Evolutionary conservation across 768 basidiomycete species (phyloP).

Genomic region (Sarcodon aspratus): DNA sequence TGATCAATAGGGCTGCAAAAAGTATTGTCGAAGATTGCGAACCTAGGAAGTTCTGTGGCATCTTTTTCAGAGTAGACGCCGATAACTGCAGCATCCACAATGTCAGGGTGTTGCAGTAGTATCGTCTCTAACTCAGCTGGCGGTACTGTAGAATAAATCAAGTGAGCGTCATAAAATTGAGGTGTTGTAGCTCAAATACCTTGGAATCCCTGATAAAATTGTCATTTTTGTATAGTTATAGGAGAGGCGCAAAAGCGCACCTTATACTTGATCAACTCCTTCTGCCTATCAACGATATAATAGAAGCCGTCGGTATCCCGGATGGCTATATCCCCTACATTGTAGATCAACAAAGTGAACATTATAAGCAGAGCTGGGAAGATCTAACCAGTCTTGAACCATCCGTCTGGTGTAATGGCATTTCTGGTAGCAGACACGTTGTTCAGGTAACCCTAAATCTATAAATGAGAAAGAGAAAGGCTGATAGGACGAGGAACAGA

Average conservation of each 20-base stretch:
- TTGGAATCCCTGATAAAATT: conserved; percentile 52
- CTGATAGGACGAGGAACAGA: not conserved
- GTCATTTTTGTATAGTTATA: not conserved
- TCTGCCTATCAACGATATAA: conserved; percentile 62
- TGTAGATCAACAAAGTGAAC: too few relatives aligned
- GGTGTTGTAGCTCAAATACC: too few relatives aligned
- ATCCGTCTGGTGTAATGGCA: conserved; percentile 60
- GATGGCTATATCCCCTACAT: conserved; percentile 56
- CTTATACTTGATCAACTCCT: conserved; percentile 74
- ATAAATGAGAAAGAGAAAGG: not conserved
- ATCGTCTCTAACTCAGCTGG: conserved; percentile 80
- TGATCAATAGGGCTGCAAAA: not conserved
- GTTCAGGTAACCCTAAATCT: conserved; percentile 17
- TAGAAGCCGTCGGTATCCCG: conserved; percentile 63
- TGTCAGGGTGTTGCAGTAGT: conserved; percentile 59
- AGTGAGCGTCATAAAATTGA: not conserved
- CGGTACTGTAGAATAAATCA: conserved; percentile 37
- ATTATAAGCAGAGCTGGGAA: too few relatives aligned
- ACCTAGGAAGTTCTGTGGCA: conserved; percentile 78
- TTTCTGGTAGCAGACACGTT: conserved; percentile 60
- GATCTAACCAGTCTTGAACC: conserved; percentile 57
- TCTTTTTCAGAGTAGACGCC: conserved; percentile 56
- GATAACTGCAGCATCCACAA: conserved; percentile 76
- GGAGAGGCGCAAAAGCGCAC: conserved; percentile 10
- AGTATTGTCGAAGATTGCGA: conserved; percentile 1